Conservation (phyloP, 1,284 basidiomycete species). For the Mycosarcoma mackinlayi region DNA sequence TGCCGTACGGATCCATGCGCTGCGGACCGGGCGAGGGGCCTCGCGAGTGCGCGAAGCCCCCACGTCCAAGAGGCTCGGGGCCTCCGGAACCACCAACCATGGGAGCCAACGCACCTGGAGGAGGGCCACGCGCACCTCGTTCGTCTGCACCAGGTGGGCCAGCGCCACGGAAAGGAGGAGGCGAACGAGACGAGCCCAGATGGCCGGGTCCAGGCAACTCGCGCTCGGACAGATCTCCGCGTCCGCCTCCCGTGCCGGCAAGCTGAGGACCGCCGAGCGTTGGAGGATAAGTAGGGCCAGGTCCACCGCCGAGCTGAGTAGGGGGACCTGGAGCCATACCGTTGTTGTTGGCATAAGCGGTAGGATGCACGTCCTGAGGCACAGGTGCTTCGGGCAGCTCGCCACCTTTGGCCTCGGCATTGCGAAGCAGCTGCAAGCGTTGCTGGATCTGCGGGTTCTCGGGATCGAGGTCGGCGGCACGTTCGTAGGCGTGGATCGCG, state of each 20-base stretch:
- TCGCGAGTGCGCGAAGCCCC: conserved; percentile 44
- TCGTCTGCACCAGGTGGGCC: conserved; percentile 54
- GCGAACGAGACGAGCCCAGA: conserved; percentile 46
- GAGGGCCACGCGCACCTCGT: conserved; percentile 41
- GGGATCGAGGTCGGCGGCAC: conserved; percentile 65
- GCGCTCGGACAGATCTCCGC: conserved; percentile 36
- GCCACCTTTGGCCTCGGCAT: conserved; percentile 81
- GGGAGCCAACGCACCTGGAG: conserved; percentile 40
- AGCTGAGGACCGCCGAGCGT: conserved; percentile 49
- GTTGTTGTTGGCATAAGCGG: conserved; percentile 75
- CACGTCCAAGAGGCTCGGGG: conserved; percentile 21
- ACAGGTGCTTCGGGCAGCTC: conserved; percentile 83
- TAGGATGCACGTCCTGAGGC: conserved; percentile 93
- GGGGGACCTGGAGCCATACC: conserved; percentile 56
- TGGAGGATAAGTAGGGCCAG: conserved; percentile 34
- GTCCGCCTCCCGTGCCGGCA: conserved; percentile 32
- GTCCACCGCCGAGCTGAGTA: conserved; percentile 52
- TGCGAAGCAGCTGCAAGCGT: conserved; percentile 74
- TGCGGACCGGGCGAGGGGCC: conserved; percentile 45
- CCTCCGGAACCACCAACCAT: conserved; percentile 38
- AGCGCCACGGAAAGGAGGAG: conserved; percentile 52
- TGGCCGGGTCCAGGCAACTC: conserved; percentile 56
- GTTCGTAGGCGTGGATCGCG: conserved; percentile 90
- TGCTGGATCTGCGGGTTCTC: conserved; percentile 64
- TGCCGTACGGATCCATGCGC: conserved; percentile 40